Evolutionary conservation across 768 basidiomycete species (phyloP).

Genomic region (Strobilomyces dryophilus): DNA sequence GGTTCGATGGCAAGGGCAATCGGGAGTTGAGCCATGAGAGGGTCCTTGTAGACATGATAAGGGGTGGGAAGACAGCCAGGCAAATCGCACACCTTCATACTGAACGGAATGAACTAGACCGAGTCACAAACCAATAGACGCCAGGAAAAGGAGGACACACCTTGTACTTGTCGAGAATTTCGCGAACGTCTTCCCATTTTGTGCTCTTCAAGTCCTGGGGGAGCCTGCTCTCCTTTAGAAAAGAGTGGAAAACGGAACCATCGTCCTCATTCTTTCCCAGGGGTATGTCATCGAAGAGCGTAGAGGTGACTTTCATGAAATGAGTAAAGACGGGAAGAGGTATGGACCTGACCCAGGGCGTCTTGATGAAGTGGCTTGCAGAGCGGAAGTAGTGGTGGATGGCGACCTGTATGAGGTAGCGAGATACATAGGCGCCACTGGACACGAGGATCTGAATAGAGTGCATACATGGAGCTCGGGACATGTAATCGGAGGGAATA

Average conservation of each 20-base stretch:
- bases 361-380: conserved; percentile 69
- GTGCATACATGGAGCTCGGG: conserved; percentile 26
- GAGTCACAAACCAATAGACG: conserved; percentile 12
- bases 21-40: conserved; percentile 73
- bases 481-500: conserved; percentile 16
- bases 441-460: conserved; percentile 58
- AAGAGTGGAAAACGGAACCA: conserved; percentile 56
- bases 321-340: conserved; percentile 57
- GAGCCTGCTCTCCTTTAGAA: conserved; percentile 66
- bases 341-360: conserved; percentile 66
- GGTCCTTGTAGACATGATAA: conserved; percentile 46
- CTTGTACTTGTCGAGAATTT: conserved; percentile 66
- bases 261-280: conserved; percentile 73
- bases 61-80: not conserved
- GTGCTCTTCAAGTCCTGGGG: conserved; percentile 56
- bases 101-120: conserved; percentile 73
- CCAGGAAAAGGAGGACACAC: conserved; percentile 32
- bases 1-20: conserved; percentile 76
- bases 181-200: conserved; percentile 60
- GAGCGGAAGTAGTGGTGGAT: conserved; percentile 78
- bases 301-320: conserved; percentile 56
- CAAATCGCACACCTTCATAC: conserved; percentile 48
- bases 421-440: conserved; percentile 74
- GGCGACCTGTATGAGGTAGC: conserved; percentile 74
- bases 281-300: conserved; percentile 62